Evolutionary conservation across 352 stramenopile species (phyloP), one percentile per base, ranked within the genome.

Genomic region (Phytophthora brassicae): DNA sequence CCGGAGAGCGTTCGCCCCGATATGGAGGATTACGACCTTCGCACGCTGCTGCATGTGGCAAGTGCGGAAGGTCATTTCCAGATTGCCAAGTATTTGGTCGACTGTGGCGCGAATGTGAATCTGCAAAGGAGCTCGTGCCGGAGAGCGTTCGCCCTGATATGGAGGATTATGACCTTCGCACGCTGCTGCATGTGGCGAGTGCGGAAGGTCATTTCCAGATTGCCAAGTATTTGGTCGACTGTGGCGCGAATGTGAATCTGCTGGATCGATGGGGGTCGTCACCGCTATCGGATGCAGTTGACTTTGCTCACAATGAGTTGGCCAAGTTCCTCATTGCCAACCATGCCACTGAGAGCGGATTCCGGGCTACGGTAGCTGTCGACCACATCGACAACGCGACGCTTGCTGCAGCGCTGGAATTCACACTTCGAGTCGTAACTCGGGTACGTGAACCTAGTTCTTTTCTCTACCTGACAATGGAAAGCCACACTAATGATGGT

Each of bases 261-360:
- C 55, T 94, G 11, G 85, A 94, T 63, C 83, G 85, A 47, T 94
- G 83, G 83, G 79, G 83, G 4, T 91, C 76, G 13, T 91, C 85
- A 0, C 72, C 85, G 2, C 60, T 94, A 14, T 86, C 83, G 0
- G 85, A 94, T 45, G 85, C 85, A 0, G 74, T 92, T 4, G 74
- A 88, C 62, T 94, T 94, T 57, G 83, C 83, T 0, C 85, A 94
- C 60, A 90, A 91, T 49, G 68, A 88, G 4, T 54, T 94, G 12
- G 85, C 85, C 2, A 75, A 79, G 19, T 89, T 87, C 23, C 56
- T 94, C 0, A 80, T 86, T 41, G 70, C 66, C 0, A 79, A 88
- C 44, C 74, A 89, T 29, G 84, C 79, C 7, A 86, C 74, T 3
- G 81, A 89, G 45, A 86, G 77, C 52, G 84, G 84, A 17, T 84